phyloP scores from a whole-genome alignment of 768 basidiomycete genomes.

The Pleurotus eryngii region DNA sequence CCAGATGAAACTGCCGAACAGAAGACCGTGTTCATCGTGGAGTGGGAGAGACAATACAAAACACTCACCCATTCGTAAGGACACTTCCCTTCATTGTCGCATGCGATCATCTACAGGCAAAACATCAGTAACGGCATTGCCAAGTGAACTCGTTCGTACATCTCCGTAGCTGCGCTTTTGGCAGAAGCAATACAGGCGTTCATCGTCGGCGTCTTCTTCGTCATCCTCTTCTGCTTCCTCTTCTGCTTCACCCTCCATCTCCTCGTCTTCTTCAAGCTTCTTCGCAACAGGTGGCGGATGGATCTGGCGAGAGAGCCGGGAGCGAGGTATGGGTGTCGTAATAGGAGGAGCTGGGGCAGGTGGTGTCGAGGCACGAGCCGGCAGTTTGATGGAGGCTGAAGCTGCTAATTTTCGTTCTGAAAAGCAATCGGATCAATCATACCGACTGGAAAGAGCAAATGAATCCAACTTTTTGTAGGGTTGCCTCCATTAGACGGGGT shows the following conservation, averaged over 20 bases:
- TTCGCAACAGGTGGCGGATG: conserved; percentile 13
- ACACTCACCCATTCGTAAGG: conserved; percentile 49
- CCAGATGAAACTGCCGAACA: conserved; percentile 50
- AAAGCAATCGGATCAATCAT: not conserved
- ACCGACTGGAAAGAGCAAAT: not conserved
- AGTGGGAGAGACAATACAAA: not conserved
- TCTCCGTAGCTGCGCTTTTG: conserved; percentile 39
- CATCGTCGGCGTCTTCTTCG: conserved; percentile 27
- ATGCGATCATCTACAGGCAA: conserved; percentile 44
- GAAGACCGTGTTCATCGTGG: not conserved
- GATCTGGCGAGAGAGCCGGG: conserved; percentile 34
- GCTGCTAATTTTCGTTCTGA: conserved; percentile 33
- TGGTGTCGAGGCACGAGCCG: conserved; percentile 23
- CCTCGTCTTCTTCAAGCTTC: conserved; percentile 15
- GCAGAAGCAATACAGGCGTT: conserved; percentile 40
- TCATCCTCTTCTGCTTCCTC: conserved; percentile 14
- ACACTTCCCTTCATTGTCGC: conserved; percentile 44
- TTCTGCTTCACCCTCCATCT: conserved; percentile 15
- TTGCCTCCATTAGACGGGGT: not conserved
- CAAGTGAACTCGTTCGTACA: conserved; percentile 19
- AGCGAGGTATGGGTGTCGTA: conserved; percentile 24
- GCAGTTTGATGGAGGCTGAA: conserved; percentile 33
- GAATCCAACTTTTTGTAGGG: not conserved
- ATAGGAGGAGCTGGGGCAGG: conserved; percentile 14
- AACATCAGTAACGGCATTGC: not conserved